Base-by-base conservation (phyloP, 2,329 filamentous ascomycete species). In the Neophaeococcomyces aloes region DNA sequence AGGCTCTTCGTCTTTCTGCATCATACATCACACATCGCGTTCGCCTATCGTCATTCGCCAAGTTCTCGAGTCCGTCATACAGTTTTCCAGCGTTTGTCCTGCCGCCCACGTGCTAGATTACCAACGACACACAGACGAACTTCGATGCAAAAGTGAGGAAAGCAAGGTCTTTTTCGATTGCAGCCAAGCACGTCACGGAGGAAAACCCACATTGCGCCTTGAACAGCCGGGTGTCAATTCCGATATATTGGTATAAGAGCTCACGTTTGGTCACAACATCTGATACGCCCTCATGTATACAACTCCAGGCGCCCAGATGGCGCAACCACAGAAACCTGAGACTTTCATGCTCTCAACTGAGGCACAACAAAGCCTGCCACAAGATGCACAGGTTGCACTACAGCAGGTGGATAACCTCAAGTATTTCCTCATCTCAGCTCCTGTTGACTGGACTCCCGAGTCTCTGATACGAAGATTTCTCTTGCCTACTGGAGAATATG, bases 331-430 rank as follows among this genome's bases (percentile, higher is more conserved):
- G 70, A 95, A 94, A 67, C 91, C 91, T 56, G 91, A 98, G 74
- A 96, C 91, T 31, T 98, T 98, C 63, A 89, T 98, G 82, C 76
- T 98, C 64, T 94, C 89, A 64, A 88, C 83, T 59, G 89, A 96
- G 70, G 89, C 91, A 49, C 89, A 96, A 69, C 87, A 95, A 69
- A 89, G 86, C 57, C 76, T 98, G 54, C 91, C 91, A 44, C 86
- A 93, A 56, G 91, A 96, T 72, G 88, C 88, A 57, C 86, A 96
- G 71, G 87, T 96, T 61, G 91, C 91, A 49, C 75, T 98, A 55
- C 89, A 96, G 67, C 91, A 98, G 68, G 91, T 98, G 56, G 91
- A 98, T 67, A 96, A 96, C 67, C 71, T 98, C 60, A 98, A 98
- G 78, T 98, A 96, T 69, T 98, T 98, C 67, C 83, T 98, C 67